Evolutionary conservation across 2,329 filamentous ascomycete species (phyloP).

Genomic region (Pseudocercospora pini-densiflorae): DNA sequence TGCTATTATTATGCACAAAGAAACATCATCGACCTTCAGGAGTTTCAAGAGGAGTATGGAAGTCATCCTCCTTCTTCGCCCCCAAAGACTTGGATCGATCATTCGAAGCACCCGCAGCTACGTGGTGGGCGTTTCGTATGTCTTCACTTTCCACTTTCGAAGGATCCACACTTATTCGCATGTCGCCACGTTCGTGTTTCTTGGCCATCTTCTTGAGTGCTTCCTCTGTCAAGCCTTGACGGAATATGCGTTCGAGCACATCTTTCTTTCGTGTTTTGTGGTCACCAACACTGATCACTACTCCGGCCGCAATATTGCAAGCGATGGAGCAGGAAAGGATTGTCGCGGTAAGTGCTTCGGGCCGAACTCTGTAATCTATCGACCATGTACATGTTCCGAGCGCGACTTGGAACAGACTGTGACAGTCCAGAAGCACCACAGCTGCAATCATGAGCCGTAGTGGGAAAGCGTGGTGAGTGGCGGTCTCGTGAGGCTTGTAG

Average conservation of each 20-base stretch:
- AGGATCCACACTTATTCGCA: conserved; percentile 24
- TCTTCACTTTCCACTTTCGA: conserved; percentile 25
- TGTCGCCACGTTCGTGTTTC: conserved; percentile 28
- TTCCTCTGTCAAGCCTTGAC: conserved; percentile 74
- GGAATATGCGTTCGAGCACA: conserved; percentile 74
- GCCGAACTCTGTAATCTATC: conserved; percentile 71
- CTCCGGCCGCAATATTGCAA: conserved; percentile 75
- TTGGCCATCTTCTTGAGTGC: conserved; percentile 58
- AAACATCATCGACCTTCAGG: not conserved
- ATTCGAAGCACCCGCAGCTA: conserved; percentile 2
- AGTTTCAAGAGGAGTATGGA: not conserved
- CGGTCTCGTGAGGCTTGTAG: conserved; percentile 86
- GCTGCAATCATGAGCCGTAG: conserved; percentile 74
- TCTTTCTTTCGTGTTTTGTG: conserved; percentile 82
- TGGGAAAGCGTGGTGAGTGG: conserved; percentile 80
- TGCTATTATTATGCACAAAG: conserved; percentile 11
- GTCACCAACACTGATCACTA: conserved; percentile 78
- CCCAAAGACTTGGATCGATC: conserved; percentile 15
- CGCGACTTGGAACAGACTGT: conserved; percentile 79
- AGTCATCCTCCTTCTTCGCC: conserved; percentile 9
- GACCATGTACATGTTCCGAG: conserved; percentile 80
- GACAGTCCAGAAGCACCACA: conserved; percentile 77
- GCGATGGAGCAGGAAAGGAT: conserved; percentile 80
- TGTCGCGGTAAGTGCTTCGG: conserved; percentile 74
- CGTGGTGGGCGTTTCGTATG: conserved; percentile 20